Conservation (phyloP, 164 flowering plant species). For the Platanus orientalis region DNA sequence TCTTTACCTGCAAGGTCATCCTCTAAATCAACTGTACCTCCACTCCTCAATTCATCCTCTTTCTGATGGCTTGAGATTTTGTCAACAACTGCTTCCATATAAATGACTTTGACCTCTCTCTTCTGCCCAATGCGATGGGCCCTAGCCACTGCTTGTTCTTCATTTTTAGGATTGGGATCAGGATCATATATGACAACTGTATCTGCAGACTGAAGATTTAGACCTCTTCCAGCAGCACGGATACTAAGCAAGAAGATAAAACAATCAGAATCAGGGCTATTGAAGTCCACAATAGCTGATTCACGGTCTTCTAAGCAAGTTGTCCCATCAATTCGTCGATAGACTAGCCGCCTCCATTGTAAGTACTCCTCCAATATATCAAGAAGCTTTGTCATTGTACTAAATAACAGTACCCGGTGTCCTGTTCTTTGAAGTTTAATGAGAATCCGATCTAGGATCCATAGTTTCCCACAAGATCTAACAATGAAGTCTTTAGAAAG, state of each 20-base stretch:
- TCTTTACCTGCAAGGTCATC: conserved; percentile 99
- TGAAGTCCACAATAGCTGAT: conserved; percentile 93
- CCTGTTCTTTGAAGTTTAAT: conserved; percentile 91
- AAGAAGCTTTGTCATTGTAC: conserved; percentile 97
- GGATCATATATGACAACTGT: conserved; percentile 98
- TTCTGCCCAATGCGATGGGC: conserved; percentile 98
- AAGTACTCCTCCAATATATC: conserved; percentile 93
- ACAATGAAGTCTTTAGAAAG: conserved; percentile 86
- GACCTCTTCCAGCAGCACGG: conserved; percentile 98
- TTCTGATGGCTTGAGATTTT: conserved; percentile 82
- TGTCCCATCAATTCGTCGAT: conserved; percentile 93
- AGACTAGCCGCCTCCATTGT: conserved; percentile 84
- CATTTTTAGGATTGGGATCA: conserved; percentile 98
- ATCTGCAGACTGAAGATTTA: conserved; percentile 96
- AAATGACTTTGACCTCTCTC: conserved; percentile 94
- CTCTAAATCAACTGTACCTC: conserved; percentile 76
- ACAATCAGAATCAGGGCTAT: conserved; percentile 69
- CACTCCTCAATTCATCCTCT: conserved; percentile 82
- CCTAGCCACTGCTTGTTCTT: conserved; percentile 98
- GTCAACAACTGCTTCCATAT: conserved; percentile 97
- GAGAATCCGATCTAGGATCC: conserved; percentile 92
- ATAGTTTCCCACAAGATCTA: conserved; percentile 90
- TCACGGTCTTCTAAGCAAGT: conserved; percentile 98
- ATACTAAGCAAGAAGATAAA: conserved; percentile 96
- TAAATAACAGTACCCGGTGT: conserved; percentile 91